Evolutionary conservation across 2,329 filamentous ascomycete genomes (phyloP).

Genomic region (Trichoderma sp.): DNA sequence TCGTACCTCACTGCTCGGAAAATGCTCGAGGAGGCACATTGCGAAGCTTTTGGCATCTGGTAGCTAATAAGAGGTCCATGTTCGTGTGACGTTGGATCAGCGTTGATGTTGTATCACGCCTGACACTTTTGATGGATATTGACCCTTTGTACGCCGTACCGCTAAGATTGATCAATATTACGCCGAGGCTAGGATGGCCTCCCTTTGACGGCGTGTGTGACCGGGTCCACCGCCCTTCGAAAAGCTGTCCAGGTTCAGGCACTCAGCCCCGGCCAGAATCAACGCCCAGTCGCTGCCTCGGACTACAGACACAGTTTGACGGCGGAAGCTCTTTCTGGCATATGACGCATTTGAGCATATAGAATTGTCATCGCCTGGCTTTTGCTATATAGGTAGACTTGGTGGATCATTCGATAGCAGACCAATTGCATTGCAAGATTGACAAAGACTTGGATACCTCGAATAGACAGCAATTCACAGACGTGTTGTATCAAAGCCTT

Average conservation of each 20-base stretch:
- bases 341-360: neutral
- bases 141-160: neutral
- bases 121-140: neutral
- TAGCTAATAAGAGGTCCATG: slow-evolving; percentile 51
- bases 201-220: neutral
- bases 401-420: neutral
- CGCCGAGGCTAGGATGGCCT: neutral
- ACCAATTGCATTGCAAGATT: no score
- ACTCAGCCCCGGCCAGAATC: neutral
- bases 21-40: slow-evolving; percentile 52
- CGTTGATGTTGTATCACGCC: neutral
- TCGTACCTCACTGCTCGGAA: slow-evolving; percentile 56
- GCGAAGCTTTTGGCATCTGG: slow-evolving; percentile 48
- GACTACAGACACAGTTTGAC: neutral
- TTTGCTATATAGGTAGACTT: neutral
- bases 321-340: neutral
- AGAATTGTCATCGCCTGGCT: neutral
- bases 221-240: neutral
- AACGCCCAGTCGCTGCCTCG: neutral
- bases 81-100: slow-evolving; percentile 37
- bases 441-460: no score
- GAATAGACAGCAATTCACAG: no score
- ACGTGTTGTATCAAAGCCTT: no score
- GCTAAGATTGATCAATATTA: neutral
- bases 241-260: neutral